Evolutionary conservation across 2,329 filamentous ascomycete genomes (phyloP).

Genomic region (Rutstroemia sydowiana): DNA sequence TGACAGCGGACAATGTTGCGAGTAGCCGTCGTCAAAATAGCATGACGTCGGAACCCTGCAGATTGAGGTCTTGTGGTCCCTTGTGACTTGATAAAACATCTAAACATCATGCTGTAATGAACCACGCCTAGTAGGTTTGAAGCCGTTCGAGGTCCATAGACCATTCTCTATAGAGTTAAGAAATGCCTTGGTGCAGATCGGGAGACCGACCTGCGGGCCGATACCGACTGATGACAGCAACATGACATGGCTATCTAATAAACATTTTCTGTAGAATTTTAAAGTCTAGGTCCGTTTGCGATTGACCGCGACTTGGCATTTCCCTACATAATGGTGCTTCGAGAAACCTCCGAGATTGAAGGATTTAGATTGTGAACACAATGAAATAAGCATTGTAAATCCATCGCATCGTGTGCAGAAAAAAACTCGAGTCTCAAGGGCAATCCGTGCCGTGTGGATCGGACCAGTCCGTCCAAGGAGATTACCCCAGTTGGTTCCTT

Average conservation of each 20-base stretch:
- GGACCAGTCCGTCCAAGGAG: background rate
- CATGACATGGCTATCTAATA: background rate
- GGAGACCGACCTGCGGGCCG: conserved; percentile 5
- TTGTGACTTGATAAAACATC: conserved; percentile 6
- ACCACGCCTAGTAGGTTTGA: conserved; percentile 8
- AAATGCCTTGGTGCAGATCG: conserved; percentile 5
- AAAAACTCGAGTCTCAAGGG: no score
- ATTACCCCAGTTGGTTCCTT: background rate
- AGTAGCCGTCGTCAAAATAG: conserved; percentile 21
- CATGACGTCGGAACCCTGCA: conserved; percentile 27
- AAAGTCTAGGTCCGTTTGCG: conserved; percentile 1
- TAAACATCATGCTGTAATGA: conserved; percentile 8
- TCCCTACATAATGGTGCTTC: background rate
- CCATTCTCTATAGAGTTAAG: conserved; percentile 8
- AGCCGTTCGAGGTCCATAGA: conserved; percentile 8
- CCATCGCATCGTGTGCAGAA: no score
- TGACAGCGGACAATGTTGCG: conserved; percentile 22
- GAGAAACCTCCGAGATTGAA: background rate
- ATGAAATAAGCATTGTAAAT: no score
- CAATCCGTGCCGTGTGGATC: no score
- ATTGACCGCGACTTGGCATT: conserved; percentile 1
- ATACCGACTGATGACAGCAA: conserved; percentile 6
- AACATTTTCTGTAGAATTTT: background rate
- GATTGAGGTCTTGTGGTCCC: conserved; percentile 15
- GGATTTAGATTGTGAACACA: background rate